A percentile compares a stretch with the other conserved stretches of the same genome.
Evolutionary conservation across 805 yeast genomes (phyloP).

Genomic region (Ogataea neopini): DNA sequence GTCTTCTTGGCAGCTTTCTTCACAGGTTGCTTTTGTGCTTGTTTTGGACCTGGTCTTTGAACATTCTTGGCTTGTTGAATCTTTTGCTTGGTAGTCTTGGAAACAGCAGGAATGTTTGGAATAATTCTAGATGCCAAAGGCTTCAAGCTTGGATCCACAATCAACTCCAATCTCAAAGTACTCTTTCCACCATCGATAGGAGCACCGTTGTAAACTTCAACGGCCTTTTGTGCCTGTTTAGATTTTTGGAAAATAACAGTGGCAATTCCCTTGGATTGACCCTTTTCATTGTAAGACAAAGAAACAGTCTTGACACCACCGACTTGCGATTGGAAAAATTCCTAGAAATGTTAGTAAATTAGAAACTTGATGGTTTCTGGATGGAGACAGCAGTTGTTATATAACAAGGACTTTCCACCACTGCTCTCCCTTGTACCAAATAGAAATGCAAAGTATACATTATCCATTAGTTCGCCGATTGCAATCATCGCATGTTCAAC

Average conservation of each 20-base stretch:
- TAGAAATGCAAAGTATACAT: too few relatives aligned
- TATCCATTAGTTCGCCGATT: background rate
- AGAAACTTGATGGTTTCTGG: background rate
- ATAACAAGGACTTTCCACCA: constrained; percentile 8
- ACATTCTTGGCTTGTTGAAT: constrained; percentile 6
- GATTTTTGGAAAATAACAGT: constrained; percentile 73
- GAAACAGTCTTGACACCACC: constrained; percentile 79
- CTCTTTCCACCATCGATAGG: constrained; percentile 87
- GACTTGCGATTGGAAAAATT: constrained; percentile 82
- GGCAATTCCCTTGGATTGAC: constrained; percentile 90
- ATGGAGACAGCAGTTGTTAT: constrained; percentile 8
- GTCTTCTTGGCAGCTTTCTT: constrained; percentile 53
- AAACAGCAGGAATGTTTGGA: constrained; percentile 39
- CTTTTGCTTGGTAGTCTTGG: constrained; percentile 9
- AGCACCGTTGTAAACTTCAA: constrained; percentile 84
- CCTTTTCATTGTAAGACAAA: constrained; percentile 81
- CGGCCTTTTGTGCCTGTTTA: constrained; percentile 75
- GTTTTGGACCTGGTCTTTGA: constrained; percentile 7
- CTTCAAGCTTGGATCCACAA: constrained; percentile 79
- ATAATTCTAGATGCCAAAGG: constrained; percentile 74
- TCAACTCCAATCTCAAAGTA: constrained; percentile 75
- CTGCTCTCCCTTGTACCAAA: constrained; percentile 1
- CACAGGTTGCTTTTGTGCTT: constrained; percentile 29
- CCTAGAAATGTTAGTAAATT: constrained; percentile 49
- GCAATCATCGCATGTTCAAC: constrained; percentile 8